Base-by-base conservation (phyloP, 2,329 filamentous ascomycete species). In the Arthrobotrys entomopaga region DNA sequence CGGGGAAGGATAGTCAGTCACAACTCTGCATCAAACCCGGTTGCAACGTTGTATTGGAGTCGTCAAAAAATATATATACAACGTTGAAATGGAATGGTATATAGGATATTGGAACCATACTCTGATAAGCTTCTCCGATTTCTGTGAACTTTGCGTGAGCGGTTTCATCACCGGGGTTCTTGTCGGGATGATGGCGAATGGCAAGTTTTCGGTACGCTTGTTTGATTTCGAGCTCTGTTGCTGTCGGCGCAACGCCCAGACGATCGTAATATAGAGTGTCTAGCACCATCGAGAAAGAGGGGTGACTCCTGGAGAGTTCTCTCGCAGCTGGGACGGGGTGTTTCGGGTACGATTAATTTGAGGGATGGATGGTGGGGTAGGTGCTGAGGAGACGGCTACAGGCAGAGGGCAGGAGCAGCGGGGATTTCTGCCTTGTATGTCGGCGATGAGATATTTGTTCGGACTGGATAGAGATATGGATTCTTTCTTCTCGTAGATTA, bases 191-290 rank as follows among this genome's bases (percentile, higher is more conserved):
- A 80, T 96, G 92, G 78, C 93, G 88, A 82, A 98, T 97, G 78
- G 95, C 95, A 78, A 95, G 87, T 84, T 94, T 97, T 60, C 93
- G 89, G 83, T 97, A 97, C 26, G 93, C 93, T 84, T 97, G 97
- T 83, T 97, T 97, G 83, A 97, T 97, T 81, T 97, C 93, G 58
- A 97, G 87, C 81, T 94, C 91, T 43, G 91, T 90, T 29, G 93
- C 94, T 65, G 90, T 92, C 77, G 92, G 90, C 83, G 89, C 85
- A 79, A 97, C 93, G 80, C 91, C 91, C 43, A 97, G 86, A 78
- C 88, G 88, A 83, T 97, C 93, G 83, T 83, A 50, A 83, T 96
- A 96, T 78, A 88, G 84, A 70, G 92, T 96, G 82, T 96, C 92
- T 79, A 90, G 91, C 79, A 95, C 92, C 92, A 96, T 96, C 80